Base-by-base conservation (phyloP, 305 asterid genomes). In the Stenogyne calaminthoides region DNA sequence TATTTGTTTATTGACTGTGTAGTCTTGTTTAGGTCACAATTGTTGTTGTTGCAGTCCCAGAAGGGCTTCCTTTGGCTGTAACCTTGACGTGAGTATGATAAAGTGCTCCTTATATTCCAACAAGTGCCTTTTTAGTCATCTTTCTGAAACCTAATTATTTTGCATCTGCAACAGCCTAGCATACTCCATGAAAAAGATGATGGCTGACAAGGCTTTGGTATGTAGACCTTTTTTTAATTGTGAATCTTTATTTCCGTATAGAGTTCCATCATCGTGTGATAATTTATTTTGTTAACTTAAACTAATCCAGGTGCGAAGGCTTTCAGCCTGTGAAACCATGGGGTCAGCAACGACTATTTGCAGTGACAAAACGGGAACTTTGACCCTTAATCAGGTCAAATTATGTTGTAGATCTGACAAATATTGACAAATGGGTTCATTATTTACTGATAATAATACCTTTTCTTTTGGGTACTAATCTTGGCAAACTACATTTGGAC, bases 161-260 rank as follows among this genome's bases (percentile, higher is more conserved):
- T 61, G 59, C 76, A 79, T 74, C 57, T 67, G 61, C 72, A 70
- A 81, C 95, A 95, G 99, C 74, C 79, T 92, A 73, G 99, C 99
- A 25, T 95, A 88, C 83, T 95, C 99, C 70, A 92, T 95, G 99
- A 90, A 92, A 89, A 95, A 92, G 82, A 95, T 95, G 99, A 95
- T 95, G 99, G 93, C 95, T 52, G 98, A 95, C 84, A 95, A 95
- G 93, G 99, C 99, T 72, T 80, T 95, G 95, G 99, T 91, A 82
- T 29, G 80, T 73, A 2, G 19, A 10, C 34, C 9, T 64, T 4
- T 40, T 9, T 18, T 40, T 5, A 9, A 14, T 64, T 54, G 6
- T 2, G 12, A 40, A 69, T 9, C n/a, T 52, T 71, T 59, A 56
- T 36, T 68, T 7, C 19, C 20, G 52, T 72, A 49, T 61, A 4